Evolutionary conservation across 805 yeast species (phyloP).

Genomic region (Isabelozyma gotoi): DNA sequence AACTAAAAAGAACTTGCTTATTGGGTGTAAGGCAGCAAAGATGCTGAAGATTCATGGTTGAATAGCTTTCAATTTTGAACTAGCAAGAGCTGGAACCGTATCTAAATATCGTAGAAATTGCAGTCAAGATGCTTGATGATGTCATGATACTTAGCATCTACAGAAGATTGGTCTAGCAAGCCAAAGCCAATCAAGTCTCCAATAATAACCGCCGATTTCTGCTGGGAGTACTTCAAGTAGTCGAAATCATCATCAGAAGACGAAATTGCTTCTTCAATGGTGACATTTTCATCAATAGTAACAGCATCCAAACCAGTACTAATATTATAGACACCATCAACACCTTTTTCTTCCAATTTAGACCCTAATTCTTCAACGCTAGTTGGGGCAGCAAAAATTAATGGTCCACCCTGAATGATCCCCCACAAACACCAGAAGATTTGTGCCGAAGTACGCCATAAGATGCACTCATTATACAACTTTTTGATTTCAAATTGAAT

Average conservation of each 20-base stretch:
- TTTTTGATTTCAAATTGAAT: constrained; percentile 45
- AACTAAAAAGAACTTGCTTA: too few relatives aligned
- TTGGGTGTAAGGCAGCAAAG: too few relatives aligned
- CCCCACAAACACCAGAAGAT: constrained; percentile 93
- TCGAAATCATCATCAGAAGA: constrained; percentile 67
- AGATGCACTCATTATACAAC: constrained; percentile 61
- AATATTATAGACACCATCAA: constrained; percentile 39
- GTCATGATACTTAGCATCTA: constrained; percentile 20
- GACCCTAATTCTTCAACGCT: constrained; percentile 14
- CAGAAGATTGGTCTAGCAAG: constrained; percentile 32
- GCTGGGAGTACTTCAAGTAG: constrained; percentile 69
- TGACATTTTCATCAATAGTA: constrained; percentile 20
- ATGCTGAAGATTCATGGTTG: too few relatives aligned
- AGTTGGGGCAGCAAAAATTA: constrained; percentile 12
- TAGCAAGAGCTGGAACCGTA: too few relatives aligned
- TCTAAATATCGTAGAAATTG: constrained; percentile 18
- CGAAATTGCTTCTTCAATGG: constrained; percentile 33
- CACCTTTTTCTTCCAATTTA: constrained; percentile 31
- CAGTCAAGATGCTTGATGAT: constrained; percentile 43
- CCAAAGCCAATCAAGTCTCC: constrained; percentile 72
- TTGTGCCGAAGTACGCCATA: constrained; percentile 81
- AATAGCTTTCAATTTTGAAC: too few relatives aligned
- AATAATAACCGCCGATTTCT: constrained; percentile 71
- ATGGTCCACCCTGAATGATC: constrained; percentile 68
- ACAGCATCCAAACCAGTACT: constrained; percentile 59